phyloP scores from a whole-genome alignment of 2,329 filamentous ascomycete species.

The Colletotrichum camelliae region DNA sequence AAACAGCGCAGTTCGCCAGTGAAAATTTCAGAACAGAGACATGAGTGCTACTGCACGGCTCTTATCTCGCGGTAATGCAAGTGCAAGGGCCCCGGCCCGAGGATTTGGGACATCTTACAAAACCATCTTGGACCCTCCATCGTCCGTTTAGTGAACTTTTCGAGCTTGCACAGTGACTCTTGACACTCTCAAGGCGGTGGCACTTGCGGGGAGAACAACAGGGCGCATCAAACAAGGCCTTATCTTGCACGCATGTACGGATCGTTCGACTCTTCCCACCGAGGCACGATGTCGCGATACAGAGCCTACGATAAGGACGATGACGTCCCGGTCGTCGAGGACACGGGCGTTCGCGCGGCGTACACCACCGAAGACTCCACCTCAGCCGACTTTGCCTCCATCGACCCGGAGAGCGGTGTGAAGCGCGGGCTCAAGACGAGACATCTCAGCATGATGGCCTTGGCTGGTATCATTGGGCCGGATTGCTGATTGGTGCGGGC shows the following conservation, averaged over 20 bases:
- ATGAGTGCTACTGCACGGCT: background rate
- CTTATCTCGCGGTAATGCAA: slow-evolving; percentile 12
- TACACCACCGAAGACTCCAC: slow-evolving; percentile 2
- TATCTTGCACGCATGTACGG: background rate
- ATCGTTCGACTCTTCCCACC: background rate
- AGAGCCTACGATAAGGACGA: slow-evolving; percentile 16
- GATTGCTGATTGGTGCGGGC: slow-evolving; percentile 74
- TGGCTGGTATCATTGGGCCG: slow-evolving; percentile 70
- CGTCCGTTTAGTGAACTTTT: background rate
- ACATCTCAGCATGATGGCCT: slow-evolving; percentile 70
- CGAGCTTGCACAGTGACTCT: background rate
- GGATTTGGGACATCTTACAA: background rate
- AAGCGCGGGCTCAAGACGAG: slow-evolving; percentile 73
- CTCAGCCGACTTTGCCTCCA: slow-evolving; percentile 46
- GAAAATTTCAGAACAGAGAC: background rate
- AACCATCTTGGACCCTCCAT: background rate
- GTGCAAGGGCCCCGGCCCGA: background rate
- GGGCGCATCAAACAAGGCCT: background rate
- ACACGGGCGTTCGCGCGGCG: background rate
- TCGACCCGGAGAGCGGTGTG: slow-evolving; percentile 69
- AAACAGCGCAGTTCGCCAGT: background rate
- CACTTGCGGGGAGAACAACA: background rate
- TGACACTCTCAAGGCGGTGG: background rate
- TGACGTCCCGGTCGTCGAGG: slow-evolving; percentile 4
- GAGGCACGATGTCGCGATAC: slow-evolving; percentile 6